Conservation (phyloP, 176 grass and related monocot species). For the Cymbopogon citratus region DNA sequence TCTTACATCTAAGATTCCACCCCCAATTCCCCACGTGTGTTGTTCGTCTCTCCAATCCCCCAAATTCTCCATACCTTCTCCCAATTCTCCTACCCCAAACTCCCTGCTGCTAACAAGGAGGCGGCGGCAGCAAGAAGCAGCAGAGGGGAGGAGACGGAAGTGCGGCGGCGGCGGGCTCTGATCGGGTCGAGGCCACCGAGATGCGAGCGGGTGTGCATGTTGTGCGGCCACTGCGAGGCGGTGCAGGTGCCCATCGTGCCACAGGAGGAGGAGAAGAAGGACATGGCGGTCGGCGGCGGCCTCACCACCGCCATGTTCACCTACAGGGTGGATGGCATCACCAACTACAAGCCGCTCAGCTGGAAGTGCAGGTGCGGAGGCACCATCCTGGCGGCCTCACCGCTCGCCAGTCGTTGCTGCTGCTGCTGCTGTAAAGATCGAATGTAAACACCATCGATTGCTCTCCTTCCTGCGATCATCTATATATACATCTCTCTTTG, state of each 20-base stretch:
- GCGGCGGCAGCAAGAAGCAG: not conserved
- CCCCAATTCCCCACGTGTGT: no score
- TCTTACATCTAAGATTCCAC: no score
- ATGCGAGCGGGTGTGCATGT: constrained; percentile 64
- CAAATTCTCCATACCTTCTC: no score
- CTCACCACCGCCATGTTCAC: constrained; percentile 19
- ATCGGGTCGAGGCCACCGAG: constrained; percentile 83
- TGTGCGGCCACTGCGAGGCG: constrained; percentile 74
- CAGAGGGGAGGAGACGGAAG: not conserved
- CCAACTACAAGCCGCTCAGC: constrained; percentile 91
- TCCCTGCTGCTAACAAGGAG: no score
- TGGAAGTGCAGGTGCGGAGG: constrained; percentile 94
- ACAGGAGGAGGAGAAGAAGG: not conserved
- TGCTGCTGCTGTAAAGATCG: constrained; percentile 5
- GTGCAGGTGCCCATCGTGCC: constrained; percentile 79
- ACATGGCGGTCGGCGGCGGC: no score
- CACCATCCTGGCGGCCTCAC: constrained; percentile 45
- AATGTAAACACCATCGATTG: not conserved
- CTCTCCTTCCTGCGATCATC: no score
- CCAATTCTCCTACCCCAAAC: no score
- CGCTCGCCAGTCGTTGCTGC: no score
- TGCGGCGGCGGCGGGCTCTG: constrained; percentile 30
- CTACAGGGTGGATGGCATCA: constrained; percentile 40
- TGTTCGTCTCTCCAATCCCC: no score
- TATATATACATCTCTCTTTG: no score